These are phyloP conservation scores for Bipolaris sorokiniana DNA, from an alignment of 2,329 filamentous ascomycete genomes.

Conservation along the genomic window DNA sequence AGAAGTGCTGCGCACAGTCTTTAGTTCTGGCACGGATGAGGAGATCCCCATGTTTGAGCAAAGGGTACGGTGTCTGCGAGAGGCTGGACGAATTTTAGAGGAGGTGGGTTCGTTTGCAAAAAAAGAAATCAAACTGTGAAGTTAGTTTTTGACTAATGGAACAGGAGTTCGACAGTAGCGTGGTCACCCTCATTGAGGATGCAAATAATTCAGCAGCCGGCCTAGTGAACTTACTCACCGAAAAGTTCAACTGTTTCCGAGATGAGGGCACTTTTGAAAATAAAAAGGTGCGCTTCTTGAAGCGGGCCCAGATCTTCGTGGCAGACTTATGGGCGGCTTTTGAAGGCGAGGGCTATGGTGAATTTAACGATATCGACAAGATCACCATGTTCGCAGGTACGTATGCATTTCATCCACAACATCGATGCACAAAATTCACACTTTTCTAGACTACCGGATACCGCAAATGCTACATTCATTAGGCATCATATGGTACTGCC, in stretches of 20 bases:
- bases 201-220: slow-evolving; percentile 80
- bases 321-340: slow-evolving; percentile 98
- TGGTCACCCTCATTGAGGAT: slow-evolving; percentile 73
- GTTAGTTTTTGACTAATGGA: slow-evolving; percentile 20
- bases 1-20: slow-evolving; percentile 75
- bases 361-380: slow-evolving; percentile 88
- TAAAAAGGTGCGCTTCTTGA: slow-evolving; percentile 80
- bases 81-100: slow-evolving; percentile 80
- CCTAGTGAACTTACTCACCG: slow-evolving; percentile 83
- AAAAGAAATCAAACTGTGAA: not conserved
- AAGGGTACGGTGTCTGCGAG: slow-evolving; percentile 77
- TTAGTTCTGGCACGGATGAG: slow-evolving; percentile 84
- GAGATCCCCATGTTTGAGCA: slow-evolving; percentile 83
- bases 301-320: slow-evolving; percentile 93
- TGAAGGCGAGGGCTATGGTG: slow-evolving; percentile 76
- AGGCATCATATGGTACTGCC: slow-evolving; percentile 83
- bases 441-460: slow-evolving; percentile 79
- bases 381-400: slow-evolving; percentile 92
- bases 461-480: slow-evolving; percentile 89
- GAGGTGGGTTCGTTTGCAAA: slow-evolving; percentile 48
- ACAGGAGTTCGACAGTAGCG: slow-evolving; percentile 76
- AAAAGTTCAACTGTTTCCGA: slow-evolving; percentile 82
- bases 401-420: not conserved
- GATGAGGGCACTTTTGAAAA: slow-evolving; percentile 80
- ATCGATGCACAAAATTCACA: not conserved